Evolutionary conservation across 208 protist genomes (phyloP).

Genomic region (Leishmania gerbilli): DNA sequence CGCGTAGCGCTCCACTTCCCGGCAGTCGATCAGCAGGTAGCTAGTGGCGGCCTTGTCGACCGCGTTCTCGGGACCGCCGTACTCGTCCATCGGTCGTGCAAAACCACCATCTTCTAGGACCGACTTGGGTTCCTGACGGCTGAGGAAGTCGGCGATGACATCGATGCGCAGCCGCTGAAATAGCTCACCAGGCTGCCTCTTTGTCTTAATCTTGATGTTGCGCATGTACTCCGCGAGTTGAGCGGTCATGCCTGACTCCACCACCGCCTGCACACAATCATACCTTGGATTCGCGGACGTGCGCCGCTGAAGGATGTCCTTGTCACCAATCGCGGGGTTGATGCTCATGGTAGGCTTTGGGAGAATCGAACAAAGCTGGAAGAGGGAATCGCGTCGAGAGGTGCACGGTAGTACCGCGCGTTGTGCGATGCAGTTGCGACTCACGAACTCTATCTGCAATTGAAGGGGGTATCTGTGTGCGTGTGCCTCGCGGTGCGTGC

Average conservation of each 20-base stretch:
- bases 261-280: conserved; percentile 62
- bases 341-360: conserved; percentile 45
- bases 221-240: conserved; percentile 70
- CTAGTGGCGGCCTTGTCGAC: conserved; percentile 26
- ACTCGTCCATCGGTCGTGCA: conserved; percentile 86
- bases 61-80: conserved; percentile 35
- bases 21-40: conserved; percentile 83
- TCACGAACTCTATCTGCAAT: background rate
- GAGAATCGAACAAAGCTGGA: background rate
- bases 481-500: background rate
- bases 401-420: no score
- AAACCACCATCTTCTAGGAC: conserved; percentile 72
- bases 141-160: conserved; percentile 51
- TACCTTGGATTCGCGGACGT: conserved; percentile 57
- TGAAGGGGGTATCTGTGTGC: background rate
- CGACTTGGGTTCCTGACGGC: conserved; percentile 23
- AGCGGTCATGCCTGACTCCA: conserved; percentile 84
- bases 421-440: background rate
- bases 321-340: conserved; percentile 67
- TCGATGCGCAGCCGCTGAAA: conserved; percentile 72
- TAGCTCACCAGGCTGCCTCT: conserved; percentile 65
- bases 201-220: conserved; percentile 39
- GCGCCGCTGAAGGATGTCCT: conserved; percentile 61
- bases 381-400: background rate
- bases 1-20: conserved; percentile 71